Evolutionary conservation across 768 basidiomycete species (phyloP).

Genomic region (Panellus pusillus): DNA sequence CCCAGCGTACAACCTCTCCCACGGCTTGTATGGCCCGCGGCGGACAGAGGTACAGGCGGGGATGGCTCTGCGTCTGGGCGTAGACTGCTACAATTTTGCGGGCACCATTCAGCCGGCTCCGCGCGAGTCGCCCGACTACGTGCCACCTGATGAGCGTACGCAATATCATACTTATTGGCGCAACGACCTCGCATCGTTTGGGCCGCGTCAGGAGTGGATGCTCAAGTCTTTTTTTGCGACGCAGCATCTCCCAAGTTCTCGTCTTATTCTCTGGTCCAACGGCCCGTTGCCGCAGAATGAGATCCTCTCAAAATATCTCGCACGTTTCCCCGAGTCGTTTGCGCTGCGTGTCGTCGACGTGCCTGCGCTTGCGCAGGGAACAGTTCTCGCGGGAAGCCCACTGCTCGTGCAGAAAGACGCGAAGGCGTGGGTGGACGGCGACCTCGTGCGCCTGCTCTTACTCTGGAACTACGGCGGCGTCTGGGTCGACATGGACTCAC

Average conservation of each 20-base stretch:
- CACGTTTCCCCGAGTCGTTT: conserved; percentile 69
- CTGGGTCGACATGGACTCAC: conserved; percentile 95
- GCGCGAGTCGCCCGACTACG: conserved; percentile 8
- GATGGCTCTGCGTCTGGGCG: conserved; percentile 69
- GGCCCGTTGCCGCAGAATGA: conserved; percentile 61
- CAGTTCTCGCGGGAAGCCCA: conserved; percentile 67
- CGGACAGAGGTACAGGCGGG: conserved; percentile 78
- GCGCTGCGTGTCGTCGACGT: conserved; percentile 72
- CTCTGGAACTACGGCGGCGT: conserved; percentile 91
- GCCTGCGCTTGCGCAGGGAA: conserved; percentile 64
- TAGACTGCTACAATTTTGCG: conserved; percentile 94
- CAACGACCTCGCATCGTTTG: conserved; percentile 80
- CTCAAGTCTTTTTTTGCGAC: conserved; percentile 94
- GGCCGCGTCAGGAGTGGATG: conserved; percentile 83
- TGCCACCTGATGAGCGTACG: conserved; percentile 47
- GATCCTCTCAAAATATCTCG: conserved; percentile 60
- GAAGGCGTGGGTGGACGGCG: conserved; percentile 94
- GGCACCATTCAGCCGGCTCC: conserved; percentile 61
- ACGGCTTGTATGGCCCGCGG: conserved; percentile 63
- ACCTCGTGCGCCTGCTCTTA: conserved; percentile 83
- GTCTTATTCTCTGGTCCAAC: conserved; percentile 90
- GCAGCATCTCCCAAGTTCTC: conserved; percentile 63
- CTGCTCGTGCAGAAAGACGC: conserved; percentile 63
- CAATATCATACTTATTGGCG: conserved; percentile 96
- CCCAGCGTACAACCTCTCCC: conserved; percentile 65